Conservation (phyloP, 1,284 basidiomycete species). For the Ustilago cynodontis region DNA sequence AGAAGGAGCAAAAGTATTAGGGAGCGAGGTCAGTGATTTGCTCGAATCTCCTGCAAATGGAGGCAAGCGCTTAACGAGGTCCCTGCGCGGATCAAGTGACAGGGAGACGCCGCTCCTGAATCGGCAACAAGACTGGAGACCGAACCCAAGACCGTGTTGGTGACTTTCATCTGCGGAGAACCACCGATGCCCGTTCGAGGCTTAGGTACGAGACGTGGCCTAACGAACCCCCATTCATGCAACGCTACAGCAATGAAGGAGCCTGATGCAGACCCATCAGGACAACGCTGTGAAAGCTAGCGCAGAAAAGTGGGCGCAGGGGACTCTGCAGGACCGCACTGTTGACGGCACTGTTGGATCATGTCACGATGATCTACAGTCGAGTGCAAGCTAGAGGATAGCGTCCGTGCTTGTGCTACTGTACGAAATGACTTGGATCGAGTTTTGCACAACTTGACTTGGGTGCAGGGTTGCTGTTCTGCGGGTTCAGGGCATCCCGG, state of each 20-base stretch:
- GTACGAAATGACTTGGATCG: constrained; percentile 10
- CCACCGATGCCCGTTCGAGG: neutral
- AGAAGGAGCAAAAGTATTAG: constrained; percentile 1
- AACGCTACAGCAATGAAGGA: neutral
- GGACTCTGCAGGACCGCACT: constrained; percentile 5
- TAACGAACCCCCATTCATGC: constrained; percentile 5
- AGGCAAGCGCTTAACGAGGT: constrained; percentile 25
- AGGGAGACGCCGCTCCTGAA: constrained; percentile 4
- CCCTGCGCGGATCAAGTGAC: constrained; percentile 6
- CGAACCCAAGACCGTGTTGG: neutral
- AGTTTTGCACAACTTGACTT: constrained; percentile 23
- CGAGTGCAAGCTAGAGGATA: neutral
- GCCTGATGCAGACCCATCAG: neutral
- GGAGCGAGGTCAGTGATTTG: constrained; percentile 7
- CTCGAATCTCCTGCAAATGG: neutral
- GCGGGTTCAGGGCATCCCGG: constrained; percentile 5
- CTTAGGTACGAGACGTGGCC: neutral
- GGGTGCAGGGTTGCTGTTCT: constrained; percentile 21
- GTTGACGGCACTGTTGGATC: neutral
- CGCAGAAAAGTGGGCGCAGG: constrained; percentile 24
- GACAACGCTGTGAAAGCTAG: constrained; percentile 11
- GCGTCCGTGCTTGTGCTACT: neutral
- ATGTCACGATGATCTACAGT: neutral
- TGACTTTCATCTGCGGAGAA: constrained; percentile 1
- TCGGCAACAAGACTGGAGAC: constrained; percentile 20